Conservation (phyloP, 495 filamentous ascomycete species). For the Aspergillus nidulans region DNA sequence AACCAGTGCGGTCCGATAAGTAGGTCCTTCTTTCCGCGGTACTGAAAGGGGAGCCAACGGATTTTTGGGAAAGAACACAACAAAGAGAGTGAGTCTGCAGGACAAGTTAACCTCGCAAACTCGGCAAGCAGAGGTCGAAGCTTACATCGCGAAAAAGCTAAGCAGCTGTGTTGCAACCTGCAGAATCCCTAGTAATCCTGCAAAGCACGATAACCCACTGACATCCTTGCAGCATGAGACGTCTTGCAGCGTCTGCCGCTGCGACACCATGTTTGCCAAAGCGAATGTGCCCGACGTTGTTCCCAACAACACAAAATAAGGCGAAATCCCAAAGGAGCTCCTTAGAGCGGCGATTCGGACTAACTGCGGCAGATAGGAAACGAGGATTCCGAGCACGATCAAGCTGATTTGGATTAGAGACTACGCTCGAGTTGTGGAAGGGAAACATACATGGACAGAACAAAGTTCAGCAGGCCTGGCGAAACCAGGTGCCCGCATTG, state of each 20-base stretch:
- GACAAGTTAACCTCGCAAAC: not conserved
- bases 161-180: conserved; percentile 90
- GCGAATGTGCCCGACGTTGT: conserved; percentile 81
- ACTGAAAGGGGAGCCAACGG: conserved; percentile 40
- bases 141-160: conserved; percentile 87
- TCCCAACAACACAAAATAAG: conserved; percentile 88
- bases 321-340: conserved; percentile 93
- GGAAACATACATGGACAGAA: conserved; percentile 55
- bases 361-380: conserved; percentile 95
- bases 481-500: conserved; percentile 39
- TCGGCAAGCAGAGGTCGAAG: conserved; percentile 3
- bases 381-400: conserved; percentile 82
- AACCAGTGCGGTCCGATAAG: conserved; percentile 68
- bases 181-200: conserved; percentile 77
- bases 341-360: conserved; percentile 79
- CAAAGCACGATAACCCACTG: conserved; percentile 75
- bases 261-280: conserved; percentile 84
- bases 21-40: conserved; percentile 40
- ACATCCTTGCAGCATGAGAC: conserved; percentile 79
- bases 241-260: conserved; percentile 71
- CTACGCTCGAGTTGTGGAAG: not conserved
- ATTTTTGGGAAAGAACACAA: conserved; percentile 75
- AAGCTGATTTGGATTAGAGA: conserved; percentile 46
- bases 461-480: conserved; percentile 54
- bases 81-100: conserved; percentile 72